phyloP scores from a whole-genome alignment of 148 eudicot species.

The Silene latifolia region DNA sequence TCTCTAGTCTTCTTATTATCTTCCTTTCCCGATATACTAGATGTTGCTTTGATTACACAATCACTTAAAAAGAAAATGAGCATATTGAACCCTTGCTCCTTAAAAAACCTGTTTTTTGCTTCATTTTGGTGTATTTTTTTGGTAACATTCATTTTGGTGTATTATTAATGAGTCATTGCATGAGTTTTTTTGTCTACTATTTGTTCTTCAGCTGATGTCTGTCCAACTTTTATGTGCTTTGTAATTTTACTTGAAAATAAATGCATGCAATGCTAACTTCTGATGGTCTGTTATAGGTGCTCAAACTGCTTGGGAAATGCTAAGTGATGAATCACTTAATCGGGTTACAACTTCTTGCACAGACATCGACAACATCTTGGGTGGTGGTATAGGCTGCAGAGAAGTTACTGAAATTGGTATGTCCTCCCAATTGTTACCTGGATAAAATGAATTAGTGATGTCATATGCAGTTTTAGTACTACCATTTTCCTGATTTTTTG shows the following conservation, averaged over 20 bases:
- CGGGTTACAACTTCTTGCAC: conserved; percentile 79
- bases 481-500: not conserved
- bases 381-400: conserved; percentile 89
- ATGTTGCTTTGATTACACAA: not conserved
- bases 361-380: conserved; percentile 74
- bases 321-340: conserved; percentile 49
- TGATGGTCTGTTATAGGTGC: conserved; percentile 49
- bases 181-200: not conserved
- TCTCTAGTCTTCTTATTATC: not conserved
- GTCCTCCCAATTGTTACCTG: conserved; percentile 14
- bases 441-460: conserved; percentile 4
- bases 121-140: not conserved
- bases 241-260: not conserved
- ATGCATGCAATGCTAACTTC: not conserved
- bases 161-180: not conserved
- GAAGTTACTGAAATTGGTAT: conserved; percentile 96
- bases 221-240: not conserved
- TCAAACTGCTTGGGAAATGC: conserved; percentile 94
- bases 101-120: not conserved
- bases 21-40: not conserved
- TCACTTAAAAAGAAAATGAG: not conserved
- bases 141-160: not conserved
- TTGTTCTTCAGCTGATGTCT: conserved; percentile 3
- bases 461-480: not conserved
- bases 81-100: not conserved